Conservation (phyloP, 345 rosid genomes). For the Dovyalis caffra region DNA sequence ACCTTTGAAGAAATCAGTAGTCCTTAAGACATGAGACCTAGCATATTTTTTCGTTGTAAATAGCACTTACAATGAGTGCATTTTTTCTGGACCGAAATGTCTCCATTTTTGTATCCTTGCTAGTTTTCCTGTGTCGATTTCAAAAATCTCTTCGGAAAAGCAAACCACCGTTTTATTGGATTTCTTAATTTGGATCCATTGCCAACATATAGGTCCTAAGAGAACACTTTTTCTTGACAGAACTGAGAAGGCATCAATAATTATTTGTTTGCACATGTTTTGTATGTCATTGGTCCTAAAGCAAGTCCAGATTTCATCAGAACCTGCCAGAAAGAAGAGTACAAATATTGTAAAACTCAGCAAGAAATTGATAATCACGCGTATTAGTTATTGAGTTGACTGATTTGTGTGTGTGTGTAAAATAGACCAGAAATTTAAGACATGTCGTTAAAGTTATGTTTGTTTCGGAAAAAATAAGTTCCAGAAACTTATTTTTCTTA, state of each 20-base stretch:
- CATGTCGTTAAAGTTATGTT: no score
- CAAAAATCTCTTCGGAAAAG: not conserved
- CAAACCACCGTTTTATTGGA: not conserved
- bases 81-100: not conserved
- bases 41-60: no score
- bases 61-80: not conserved
- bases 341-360: not conserved
- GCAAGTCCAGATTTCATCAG: conserved; percentile 2
- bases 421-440: not conserved
- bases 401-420: not conserved
- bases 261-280: not conserved
- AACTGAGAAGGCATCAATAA: not conserved
- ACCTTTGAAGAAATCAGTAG: not conserved
- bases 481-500: no score
- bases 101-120: not conserved
- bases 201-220: not conserved
- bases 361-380: no score
- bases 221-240: not conserved
- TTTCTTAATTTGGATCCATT: conserved; percentile 12
- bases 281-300: not conserved
- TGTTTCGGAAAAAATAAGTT: no score
- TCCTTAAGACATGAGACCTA: no score
- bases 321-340: not conserved
- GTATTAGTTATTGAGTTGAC: not conserved
- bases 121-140: not conserved